Percentiles rank a stretch among this genome's conserved stretches.
Conservation (phyloP, 1,284 basidiomycete species). For the Ustilago shanxiensis region DNA sequence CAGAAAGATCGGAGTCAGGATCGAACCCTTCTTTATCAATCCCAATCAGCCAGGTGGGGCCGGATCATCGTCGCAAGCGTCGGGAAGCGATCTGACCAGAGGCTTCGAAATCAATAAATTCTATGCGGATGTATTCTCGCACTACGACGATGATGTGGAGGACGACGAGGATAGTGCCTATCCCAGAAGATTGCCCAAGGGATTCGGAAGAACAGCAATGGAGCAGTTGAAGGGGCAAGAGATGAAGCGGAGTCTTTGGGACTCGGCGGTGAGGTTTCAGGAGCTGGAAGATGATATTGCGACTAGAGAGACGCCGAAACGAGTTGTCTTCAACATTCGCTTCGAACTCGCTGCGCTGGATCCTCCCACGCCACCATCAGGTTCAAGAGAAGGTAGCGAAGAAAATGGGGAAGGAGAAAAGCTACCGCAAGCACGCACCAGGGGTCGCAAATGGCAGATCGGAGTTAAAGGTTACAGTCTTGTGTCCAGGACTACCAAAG, state of each 20-base stretch:
- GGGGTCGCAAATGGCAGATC: constrained; percentile 79
- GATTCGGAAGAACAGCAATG: constrained; percentile 30
- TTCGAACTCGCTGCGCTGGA: constrained; percentile 77
- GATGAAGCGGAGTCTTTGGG: constrained; percentile 49
- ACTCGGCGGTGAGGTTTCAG: constrained; percentile 56
- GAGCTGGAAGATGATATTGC: constrained; percentile 67
- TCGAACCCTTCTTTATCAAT: constrained; percentile 93
- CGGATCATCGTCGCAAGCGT: constrained; percentile 6
- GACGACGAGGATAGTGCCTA: constrained; percentile 32
- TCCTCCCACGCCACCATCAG: constrained; percentile 6
- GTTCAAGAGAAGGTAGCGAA: constrained; percentile 6
- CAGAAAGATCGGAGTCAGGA: constrained; percentile 80
- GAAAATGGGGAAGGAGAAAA: constrained; percentile 28
- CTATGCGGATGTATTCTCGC: constrained; percentile 72
- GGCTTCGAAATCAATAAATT: constrained; percentile 78
- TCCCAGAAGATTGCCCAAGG: constrained; percentile 22
- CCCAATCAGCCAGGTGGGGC: constrained; percentile 74
- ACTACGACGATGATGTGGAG: constrained; percentile 63
- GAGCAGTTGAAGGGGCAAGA: constrained; percentile 47
- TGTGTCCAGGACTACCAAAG: constrained; percentile 46
- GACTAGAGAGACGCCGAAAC: constrained; percentile 81
- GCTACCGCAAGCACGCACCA: constrained; percentile 57
- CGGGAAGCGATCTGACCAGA: constrained; percentile 72
- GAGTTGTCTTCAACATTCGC: constrained; percentile 85
- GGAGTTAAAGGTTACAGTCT: constrained; percentile 83